Conservation (phyloP, 2,329 filamentous ascomycete species). For the Aspergillus sp. region DNA sequence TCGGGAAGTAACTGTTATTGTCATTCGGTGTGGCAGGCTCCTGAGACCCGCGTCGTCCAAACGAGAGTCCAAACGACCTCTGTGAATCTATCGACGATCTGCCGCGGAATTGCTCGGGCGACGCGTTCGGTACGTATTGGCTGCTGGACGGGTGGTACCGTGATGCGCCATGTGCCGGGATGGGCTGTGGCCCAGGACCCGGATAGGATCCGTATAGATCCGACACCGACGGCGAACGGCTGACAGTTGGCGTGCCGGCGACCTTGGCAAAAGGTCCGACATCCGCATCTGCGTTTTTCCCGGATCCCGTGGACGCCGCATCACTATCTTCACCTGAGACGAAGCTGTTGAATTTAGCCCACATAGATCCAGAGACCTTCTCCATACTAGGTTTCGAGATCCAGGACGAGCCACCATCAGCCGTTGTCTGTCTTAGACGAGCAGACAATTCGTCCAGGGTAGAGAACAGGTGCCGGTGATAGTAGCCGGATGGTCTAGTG, state of each 20-base stretch:
- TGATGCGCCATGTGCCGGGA: slow-evolving; percentile 27
- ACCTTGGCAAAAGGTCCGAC: slow-evolving; percentile 76
- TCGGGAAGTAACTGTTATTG: slow-evolving; percentile 22
- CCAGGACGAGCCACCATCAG: slow-evolving; percentile 74
- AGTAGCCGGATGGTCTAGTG: slow-evolving; percentile 78
- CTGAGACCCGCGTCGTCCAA: slow-evolving; percentile 29
- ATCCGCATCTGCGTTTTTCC: slow-evolving; percentile 51
- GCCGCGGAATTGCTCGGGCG: slow-evolving; percentile 44
- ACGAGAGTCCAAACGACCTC: slow-evolving; percentile 29
- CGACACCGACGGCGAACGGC: slow-evolving; percentile 63
- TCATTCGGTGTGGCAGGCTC: slow-evolving; percentile 30
- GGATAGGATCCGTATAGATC: slow-evolving; percentile 63
- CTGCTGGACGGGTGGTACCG: slow-evolving; percentile 35
- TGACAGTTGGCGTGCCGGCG: slow-evolving; percentile 64
- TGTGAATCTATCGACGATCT: slow-evolving; percentile 44
- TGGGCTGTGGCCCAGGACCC: slow-evolving; percentile 25
- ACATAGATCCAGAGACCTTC: slow-evolving; percentile 84
- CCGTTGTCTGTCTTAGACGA: slow-evolving; percentile 75
- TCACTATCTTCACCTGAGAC: slow-evolving; percentile 84
- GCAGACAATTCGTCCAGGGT: slow-evolving; percentile 76
- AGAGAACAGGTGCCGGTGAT: slow-evolving; percentile 64
- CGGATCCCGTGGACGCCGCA: slow-evolving; percentile 49
- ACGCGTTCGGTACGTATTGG: slow-evolving; percentile 42
- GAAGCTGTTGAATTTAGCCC: slow-evolving; percentile 92
- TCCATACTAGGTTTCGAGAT: slow-evolving; percentile 93